Base-by-base conservation (phyloP, 225 moss, liverwort and hornwort genomes). In the Climacium dendroides region DNA sequence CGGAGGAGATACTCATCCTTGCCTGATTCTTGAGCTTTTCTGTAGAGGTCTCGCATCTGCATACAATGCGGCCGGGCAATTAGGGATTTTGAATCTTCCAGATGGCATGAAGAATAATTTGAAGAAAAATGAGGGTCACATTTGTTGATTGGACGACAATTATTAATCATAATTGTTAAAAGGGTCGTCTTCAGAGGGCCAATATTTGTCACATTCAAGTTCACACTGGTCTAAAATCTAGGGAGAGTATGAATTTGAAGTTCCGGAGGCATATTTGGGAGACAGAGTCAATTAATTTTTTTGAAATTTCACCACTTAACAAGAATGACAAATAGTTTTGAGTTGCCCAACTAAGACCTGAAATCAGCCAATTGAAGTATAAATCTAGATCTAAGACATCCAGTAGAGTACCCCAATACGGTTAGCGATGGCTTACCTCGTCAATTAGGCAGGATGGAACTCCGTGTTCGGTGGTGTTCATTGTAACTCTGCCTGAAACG, bases 401-500 rank as follows among this genome's bases (percentile, higher is more conserved):
- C 26, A 22, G 7, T 11, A n/a, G n/a, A n/a, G n/a, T n/a, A 13
- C 48, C 20, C 15, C 16, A 72, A 81, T 25, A 85, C 28, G 64
- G 67, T 74, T 74, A 81, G 39, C 39, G 26, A 84, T 50, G 74
- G 7, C 75, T 80, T 83, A 93, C 91, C 89, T 90, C 90, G 83
- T 92, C 89, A 80, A 94, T 88, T 35, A 94, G 92, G 72, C 89
- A 92, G 69, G 85, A 83, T 61, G 88, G 61, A 43, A 63, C 23
- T 65, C 92, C 88, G 28, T 66, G 43, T 15, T 87, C 80, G 45
- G 87, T 85, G 37, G 88, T 85, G 63, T 83, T 91, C 87, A 94
- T 92, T 48, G 92, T 92, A 45, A 89, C 65, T 63, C 74, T 91
- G 83, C 94, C 92, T 29, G 91, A 87, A 61, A 94, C 89, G 43